A percentile compares a stretch with the other conserved stretches of the same genome.
These are phyloP conservation scores for Wickerhamomyces chambardii DNA, from an alignment of 805 yeast species.

Conservation along the genomic window DNA sequence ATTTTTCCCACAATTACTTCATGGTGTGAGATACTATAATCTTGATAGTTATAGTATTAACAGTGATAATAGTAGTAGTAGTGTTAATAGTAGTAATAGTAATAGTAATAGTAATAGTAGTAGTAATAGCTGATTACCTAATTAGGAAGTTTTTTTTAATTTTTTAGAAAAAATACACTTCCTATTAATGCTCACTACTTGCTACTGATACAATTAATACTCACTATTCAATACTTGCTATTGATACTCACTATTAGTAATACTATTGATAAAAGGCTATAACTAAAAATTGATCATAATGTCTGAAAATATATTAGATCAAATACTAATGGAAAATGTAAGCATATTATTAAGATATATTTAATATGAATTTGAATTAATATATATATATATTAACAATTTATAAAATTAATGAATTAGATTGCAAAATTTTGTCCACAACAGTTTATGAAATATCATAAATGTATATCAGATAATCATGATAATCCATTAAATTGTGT, in stretches of 20 bases:
- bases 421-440: conserved; percentile 71
- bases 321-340: conserved; percentile 66
- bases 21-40: background rate
- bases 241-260: too few relatives aligned
- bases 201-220: too few relatives aligned
- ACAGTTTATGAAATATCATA: conserved; percentile 63
- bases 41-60: background rate
- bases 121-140: too few relatives aligned
- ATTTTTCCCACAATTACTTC: background rate
- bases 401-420: too few relatives aligned
- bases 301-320: conserved; percentile 47
- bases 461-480: conserved; percentile 54
- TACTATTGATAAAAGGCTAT: too few relatives aligned
- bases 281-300: conserved; percentile 11
- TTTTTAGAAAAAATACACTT: too few relatives aligned
- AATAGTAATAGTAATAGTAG: too few relatives aligned
- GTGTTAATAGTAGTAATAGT: too few relatives aligned
- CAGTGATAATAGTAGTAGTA: too few relatives aligned
- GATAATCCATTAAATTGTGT: conserved; percentile 43
- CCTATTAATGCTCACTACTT: too few relatives aligned
- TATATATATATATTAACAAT: background rate
- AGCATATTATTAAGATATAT: conserved; percentile 8
- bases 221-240: too few relatives aligned
- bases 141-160: too few relatives aligned
- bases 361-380: background rate